phyloP scores from a whole-genome alignment of 2,329 filamentous ascomycete genomes.

The Sarocladium strictum region DNA sequence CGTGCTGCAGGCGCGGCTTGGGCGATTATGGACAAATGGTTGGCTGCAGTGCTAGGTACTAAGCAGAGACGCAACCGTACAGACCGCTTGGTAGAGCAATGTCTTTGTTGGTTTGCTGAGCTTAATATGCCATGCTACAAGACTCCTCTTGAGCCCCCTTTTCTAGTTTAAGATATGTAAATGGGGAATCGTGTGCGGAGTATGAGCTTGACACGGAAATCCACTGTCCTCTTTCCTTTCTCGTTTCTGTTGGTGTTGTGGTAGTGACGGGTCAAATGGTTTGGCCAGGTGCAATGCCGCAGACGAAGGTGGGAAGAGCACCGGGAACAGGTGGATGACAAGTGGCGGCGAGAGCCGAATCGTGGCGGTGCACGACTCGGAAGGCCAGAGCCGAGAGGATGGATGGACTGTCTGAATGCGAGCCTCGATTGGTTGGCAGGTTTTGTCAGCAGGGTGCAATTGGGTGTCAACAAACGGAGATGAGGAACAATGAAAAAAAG shows the following conservation, averaged over 20 bases:
- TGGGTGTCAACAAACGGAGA: not conserved
- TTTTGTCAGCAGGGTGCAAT: not conserved
- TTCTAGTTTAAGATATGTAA: too few relatives aligned
- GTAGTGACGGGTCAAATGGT: too few relatives aligned
- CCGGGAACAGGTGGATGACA: not conserved
- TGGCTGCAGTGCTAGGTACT: not conserved
- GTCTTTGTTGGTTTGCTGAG: not conserved
- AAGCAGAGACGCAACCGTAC: not conserved
- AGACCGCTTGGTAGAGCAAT: not conserved
- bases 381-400: not conserved
- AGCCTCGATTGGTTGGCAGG: too few relatives aligned
- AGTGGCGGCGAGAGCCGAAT: not conserved
- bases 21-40: not conserved
- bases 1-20: not conserved
- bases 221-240: too few relatives aligned
- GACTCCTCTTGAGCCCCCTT: too few relatives aligned
- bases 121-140: too few relatives aligned
- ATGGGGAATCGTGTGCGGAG: too few relatives aligned
- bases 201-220: too few relatives aligned
- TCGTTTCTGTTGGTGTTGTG: too few relatives aligned
- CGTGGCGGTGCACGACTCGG: not conserved
- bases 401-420: not conserved
- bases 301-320: not conserved
- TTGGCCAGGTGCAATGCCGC: not conserved
- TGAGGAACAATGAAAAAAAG: not conserved